These are phyloP conservation scores for Rubia balearica DNA, from an alignment of 305 asterid species.

Conservation along the genomic window DNA sequence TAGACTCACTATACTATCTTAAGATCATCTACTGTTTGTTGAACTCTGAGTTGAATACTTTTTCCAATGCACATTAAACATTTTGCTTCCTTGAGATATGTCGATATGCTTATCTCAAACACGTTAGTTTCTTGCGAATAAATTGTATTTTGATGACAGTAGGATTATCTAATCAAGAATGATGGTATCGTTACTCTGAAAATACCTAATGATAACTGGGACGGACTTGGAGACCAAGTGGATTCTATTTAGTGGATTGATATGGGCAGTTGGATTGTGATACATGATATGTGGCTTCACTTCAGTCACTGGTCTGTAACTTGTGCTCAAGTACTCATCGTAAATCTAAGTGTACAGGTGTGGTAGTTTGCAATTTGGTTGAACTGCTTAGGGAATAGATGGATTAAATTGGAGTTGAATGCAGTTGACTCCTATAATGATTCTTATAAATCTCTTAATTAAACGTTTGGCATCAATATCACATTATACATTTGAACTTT, in stretches of 20 bases:
- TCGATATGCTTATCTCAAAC: constrained; percentile 5
- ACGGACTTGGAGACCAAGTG: neutral
- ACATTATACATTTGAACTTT: constrained; percentile 3
- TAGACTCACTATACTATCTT: neutral
- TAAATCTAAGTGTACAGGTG: neutral
- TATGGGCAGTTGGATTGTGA: neutral
- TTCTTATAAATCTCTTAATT: neutral
- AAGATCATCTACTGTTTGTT: neutral
- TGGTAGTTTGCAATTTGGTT: neutral
- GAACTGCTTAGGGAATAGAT: neutral
- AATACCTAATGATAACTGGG: neutral
- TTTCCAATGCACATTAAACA: neutral
- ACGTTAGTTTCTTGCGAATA: neutral
- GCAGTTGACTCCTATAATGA: neutral
- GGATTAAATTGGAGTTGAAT: neutral
- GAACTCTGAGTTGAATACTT: neutral
- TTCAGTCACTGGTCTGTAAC: neutral
- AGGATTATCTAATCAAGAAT: constrained; percentile 1
- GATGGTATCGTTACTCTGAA: neutral
- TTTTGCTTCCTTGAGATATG: neutral
- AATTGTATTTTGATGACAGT: neutral
- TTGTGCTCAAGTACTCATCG: neutral
- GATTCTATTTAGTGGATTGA: neutral
- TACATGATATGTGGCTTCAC: neutral
- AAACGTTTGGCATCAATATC: neutral